These are phyloP conservation scores for Chytriomyces confervae DNA, from an alignment of 192 early-diverging fungal species.

Conservation along the genomic window DNA sequence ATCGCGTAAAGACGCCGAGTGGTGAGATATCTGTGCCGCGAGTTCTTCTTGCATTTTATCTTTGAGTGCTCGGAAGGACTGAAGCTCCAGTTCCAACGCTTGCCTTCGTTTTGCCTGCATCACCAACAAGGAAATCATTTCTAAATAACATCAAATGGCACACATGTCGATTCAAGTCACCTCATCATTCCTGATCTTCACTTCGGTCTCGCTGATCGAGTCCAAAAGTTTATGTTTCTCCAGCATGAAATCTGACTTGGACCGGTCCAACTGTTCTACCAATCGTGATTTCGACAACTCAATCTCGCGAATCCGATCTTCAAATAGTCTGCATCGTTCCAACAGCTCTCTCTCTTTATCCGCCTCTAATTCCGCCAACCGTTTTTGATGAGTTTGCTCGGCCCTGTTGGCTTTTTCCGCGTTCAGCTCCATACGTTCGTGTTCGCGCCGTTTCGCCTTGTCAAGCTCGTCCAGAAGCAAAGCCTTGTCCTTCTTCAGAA, in stretches of 20 bases:
- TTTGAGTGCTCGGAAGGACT: constrained; percentile 24
- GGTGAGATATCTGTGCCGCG: constrained; percentile 16
- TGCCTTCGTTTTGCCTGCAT: constrained; percentile 39
- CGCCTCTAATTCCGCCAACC: constrained; percentile 8
- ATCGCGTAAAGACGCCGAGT: constrained; percentile 31
- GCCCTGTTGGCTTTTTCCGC: constrained; percentile 12
- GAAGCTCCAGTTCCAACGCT: constrained; percentile 44
- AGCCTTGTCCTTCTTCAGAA: constrained; percentile 52
- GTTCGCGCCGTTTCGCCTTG: constrained; percentile 46
- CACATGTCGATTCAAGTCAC: neutral
- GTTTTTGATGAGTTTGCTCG: constrained; percentile 13
- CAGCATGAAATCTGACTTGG: constrained; percentile 26
- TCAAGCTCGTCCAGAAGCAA: constrained; percentile 54
- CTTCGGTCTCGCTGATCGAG: constrained; percentile 15
- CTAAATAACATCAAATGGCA: too few species aligned
- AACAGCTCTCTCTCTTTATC: constrained; percentile 25
- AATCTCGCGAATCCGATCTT: constrained; percentile 18
- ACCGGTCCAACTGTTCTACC: constrained; percentile 21
- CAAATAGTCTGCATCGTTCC: constrained; percentile 10
- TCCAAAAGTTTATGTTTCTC: constrained; percentile 34
- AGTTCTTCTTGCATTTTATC: constrained; percentile 43
- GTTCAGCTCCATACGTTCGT: constrained; percentile 21
- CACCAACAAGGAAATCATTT: neutral
- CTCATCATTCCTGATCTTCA: constrained; percentile 31
- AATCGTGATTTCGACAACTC: constrained; percentile 6